A percentile compares a stretch with the other conserved stretches of the same genome.
phyloP scores from a whole-genome alignment of 139 green algal species.

The Coccomyxa sp. region DNA sequence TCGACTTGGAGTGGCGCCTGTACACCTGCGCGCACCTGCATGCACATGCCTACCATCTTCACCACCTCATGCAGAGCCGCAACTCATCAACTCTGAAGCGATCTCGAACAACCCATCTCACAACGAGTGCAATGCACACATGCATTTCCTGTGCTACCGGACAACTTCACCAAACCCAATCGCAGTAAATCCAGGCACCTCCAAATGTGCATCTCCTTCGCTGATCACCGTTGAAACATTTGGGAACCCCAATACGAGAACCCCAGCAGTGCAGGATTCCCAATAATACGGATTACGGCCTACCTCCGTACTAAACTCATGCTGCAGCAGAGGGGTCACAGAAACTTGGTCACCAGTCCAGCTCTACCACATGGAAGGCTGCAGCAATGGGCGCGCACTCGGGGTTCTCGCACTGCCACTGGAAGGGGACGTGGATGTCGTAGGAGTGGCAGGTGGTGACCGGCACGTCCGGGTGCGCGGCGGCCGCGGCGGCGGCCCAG shows the following conservation, averaged over 20 bases:
- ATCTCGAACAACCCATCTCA: too few species aligned
- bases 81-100: background rate
- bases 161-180: background rate
- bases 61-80: background rate
- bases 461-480: constrained; percentile 29
- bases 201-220: too few species aligned
- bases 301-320: background rate
- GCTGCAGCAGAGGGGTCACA: background rate
- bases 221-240: too few species aligned
- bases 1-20: constrained; percentile 54
- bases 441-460: constrained; percentile 64
- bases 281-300: background rate
- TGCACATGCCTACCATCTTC: background rate
- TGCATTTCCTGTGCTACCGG: background rate
- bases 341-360: background rate
- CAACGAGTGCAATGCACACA: background rate
- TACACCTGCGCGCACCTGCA: constrained; percentile 36
- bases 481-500: constrained; percentile 37
- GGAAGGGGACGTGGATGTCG: constrained; percentile 37
- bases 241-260: background rate
- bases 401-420: constrained; percentile 49
- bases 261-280: background rate
- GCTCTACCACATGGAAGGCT: background rate
- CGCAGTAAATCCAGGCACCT: too few species aligned
- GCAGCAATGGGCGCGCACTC: background rate